A percentile compares a stretch with the other conserved stretches of the same genome.
Evolutionary conservation across 176 grass and related monocot genomes (phyloP).

Genomic region (Urochloa ruziziensis): DNA sequence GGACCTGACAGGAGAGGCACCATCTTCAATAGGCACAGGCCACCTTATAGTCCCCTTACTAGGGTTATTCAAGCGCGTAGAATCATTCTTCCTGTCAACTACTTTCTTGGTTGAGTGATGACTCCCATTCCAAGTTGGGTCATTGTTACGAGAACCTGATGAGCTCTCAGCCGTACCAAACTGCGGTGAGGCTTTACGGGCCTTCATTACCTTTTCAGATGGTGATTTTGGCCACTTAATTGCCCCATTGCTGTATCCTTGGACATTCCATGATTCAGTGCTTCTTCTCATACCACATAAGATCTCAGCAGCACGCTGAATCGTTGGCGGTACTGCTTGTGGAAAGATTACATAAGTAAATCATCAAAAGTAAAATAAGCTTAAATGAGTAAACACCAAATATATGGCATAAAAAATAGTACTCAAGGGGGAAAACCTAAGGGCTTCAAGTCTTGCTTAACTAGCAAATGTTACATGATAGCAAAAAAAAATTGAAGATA

Average conservation of each 20-base stretch:
- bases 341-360: slow-evolving; percentile 13
- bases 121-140: slow-evolving; percentile 41
- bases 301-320: slow-evolving; percentile 70
- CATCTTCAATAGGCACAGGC: slow-evolving; percentile 52
- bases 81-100: slow-evolving; percentile 61
- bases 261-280: slow-evolving; percentile 34
- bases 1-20: slow-evolving; percentile 39
- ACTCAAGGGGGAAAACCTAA: slow-evolving; percentile 2
- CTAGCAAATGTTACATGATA: slow-evolving; percentile 1
- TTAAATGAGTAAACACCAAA: slow-evolving; percentile 6
- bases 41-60: slow-evolving; percentile 73
- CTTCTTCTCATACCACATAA: slow-evolving; percentile 64
- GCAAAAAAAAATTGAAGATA: no score
- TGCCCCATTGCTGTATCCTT: slow-evolving; percentile 47
- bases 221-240: slow-evolving; percentile 69
- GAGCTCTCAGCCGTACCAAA: slow-evolving; percentile 54
- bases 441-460: background rate
- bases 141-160: slow-evolving; percentile 57
- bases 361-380: slow-evolving; percentile 5
- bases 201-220: slow-evolving; percentile 71
- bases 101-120: slow-evolving; percentile 52
- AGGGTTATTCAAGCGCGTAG: slow-evolving; percentile 41
- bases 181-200: slow-evolving; percentile 56
- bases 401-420: background rate
- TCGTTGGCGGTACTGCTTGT: slow-evolving; percentile 44